phyloP scores from a whole-genome alignment of 805 yeast genomes.

The Candida incommunis region DNA sequence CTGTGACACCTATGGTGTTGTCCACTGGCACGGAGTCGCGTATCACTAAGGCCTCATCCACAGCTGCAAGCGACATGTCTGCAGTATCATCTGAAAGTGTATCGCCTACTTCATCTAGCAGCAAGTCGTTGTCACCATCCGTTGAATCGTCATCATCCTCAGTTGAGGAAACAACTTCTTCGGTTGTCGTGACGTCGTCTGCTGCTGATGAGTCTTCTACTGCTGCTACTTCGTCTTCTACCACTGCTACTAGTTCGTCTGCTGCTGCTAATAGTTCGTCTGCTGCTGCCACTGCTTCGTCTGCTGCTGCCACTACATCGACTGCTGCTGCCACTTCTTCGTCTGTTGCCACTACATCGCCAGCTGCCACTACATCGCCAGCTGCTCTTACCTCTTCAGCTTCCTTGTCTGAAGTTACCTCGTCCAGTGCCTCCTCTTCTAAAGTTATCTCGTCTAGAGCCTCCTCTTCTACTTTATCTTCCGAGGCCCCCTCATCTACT shows the following conservation, averaged over 20 bases:
- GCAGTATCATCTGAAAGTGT: too few relatives aligned
- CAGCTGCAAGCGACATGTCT: too few relatives aligned
- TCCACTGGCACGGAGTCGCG: too few relatives aligned
- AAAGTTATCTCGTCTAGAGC: too few relatives aligned
- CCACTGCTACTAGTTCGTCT: background rate
- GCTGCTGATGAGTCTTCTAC: background rate
- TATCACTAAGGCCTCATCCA: too few relatives aligned
- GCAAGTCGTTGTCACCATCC: too few relatives aligned
- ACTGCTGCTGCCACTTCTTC: background rate
- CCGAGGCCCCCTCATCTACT: too few relatives aligned
- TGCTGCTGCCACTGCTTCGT: background rate
- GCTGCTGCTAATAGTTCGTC: background rate
- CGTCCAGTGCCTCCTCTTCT: background rate
- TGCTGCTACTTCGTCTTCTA: background rate
- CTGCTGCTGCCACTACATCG: background rate
- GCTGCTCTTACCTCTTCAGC: background rate
- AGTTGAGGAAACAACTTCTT: too few relatives aligned
- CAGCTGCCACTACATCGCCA: background rate
- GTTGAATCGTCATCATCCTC: too few relatives aligned
- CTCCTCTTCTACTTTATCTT: too few relatives aligned
- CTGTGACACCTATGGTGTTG: too few relatives aligned
- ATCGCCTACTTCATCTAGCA: too few relatives aligned
- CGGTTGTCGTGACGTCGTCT: background rate
- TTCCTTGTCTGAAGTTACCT: background rate
- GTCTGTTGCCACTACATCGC: background rate